Percentiles rank a stretch among this genome's conserved stretches.
These are phyloP conservation scores for Aspergillus proliferans DNA, from an alignment of 2,329 filamentous ascomycete genomes.

Conservation along the genomic window DNA sequence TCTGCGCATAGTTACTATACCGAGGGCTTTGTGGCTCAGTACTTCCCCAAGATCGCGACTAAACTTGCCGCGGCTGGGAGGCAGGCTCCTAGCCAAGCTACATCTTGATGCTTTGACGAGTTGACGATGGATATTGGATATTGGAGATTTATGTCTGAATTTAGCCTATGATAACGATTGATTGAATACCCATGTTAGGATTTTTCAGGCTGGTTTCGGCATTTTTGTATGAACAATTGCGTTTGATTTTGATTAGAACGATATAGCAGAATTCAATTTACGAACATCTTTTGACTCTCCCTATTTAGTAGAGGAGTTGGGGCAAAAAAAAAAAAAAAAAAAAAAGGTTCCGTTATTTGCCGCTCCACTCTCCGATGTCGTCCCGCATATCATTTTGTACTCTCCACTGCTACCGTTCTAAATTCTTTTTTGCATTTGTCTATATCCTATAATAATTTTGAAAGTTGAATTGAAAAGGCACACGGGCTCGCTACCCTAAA, in stretches of 20 bases:
- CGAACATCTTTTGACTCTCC: not conserved
- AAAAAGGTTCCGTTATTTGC: slow-evolving; percentile 8
- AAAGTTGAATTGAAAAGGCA: too few relatives aligned
- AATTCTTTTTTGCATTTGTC: too few relatives aligned
- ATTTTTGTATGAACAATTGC: too few relatives aligned
- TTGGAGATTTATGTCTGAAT: not conserved
- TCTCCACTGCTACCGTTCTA: too few relatives aligned
- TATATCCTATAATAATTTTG: too few relatives aligned
- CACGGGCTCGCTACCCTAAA: too few relatives aligned
- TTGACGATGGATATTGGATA: not conserved
- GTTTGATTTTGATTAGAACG: too few relatives aligned
- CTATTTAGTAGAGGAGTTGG: not conserved
- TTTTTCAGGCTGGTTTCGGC: too few relatives aligned
- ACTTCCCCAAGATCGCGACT: slow-evolving; percentile 63
- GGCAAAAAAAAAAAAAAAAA: not conserved
- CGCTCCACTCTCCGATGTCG: slow-evolving; percentile 4
- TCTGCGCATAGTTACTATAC: slow-evolving; percentile 78
- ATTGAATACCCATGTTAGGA: too few relatives aligned
- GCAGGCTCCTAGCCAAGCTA: not conserved
- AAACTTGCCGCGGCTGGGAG: slow-evolving; percentile 38
- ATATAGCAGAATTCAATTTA: too few relatives aligned
- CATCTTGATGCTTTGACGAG: not conserved
- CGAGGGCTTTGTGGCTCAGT: slow-evolving; percentile 71
- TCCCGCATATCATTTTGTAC: too few relatives aligned
- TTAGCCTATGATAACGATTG: not conserved